Percentiles rank a stretch among this genome's conserved stretches.
phyloP scores from a whole-genome alignment of 179 eudicot genomes.

The Carnegiea gigantea region DNA sequence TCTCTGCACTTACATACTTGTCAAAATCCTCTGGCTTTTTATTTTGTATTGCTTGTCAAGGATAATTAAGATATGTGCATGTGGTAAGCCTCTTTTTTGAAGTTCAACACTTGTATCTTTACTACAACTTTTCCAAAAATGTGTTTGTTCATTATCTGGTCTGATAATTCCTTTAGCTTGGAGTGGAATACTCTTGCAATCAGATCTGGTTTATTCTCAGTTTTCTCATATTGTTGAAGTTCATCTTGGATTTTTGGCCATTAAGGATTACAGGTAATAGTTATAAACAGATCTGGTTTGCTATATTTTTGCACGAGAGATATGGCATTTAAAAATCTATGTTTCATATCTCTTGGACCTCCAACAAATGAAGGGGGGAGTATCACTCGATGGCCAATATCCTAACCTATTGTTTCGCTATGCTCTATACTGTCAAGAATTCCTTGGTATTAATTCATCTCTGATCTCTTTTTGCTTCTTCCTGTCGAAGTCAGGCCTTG shows the following conservation, averaged over 20 bases:
- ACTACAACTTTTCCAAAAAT: constrained; percentile 14
- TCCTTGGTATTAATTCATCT: neutral
- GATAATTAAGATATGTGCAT: constrained; percentile 24
- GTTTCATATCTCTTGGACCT: no score
- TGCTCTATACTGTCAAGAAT: neutral
- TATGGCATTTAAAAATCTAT: no score
- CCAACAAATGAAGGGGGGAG: neutral
- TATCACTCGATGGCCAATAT: neutral
- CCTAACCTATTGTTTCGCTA: neutral
- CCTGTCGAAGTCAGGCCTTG: neutral
- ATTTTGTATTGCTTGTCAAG: constrained; percentile 6
- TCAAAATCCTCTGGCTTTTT: constrained; percentile 5
- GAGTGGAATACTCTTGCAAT: neutral
- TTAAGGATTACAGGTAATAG: constrained; percentile 22
- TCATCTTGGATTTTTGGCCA: constrained; percentile 19
- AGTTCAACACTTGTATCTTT: constrained; percentile 19
- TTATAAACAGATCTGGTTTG: constrained; percentile 8
- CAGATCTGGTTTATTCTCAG: constrained; percentile 24
- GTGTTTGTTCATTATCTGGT: neutral
- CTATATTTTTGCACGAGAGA: constrained; percentile 1
- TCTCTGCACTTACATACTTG: neutral
- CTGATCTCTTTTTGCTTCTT: no score
- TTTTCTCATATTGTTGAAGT: neutral
- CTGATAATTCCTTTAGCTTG: neutral
- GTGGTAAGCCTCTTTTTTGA: constrained; percentile 23